Evolutionary conservation across 345 rosid genomes (phyloP).

Genomic region (Stellera chamaejasme): DNA sequence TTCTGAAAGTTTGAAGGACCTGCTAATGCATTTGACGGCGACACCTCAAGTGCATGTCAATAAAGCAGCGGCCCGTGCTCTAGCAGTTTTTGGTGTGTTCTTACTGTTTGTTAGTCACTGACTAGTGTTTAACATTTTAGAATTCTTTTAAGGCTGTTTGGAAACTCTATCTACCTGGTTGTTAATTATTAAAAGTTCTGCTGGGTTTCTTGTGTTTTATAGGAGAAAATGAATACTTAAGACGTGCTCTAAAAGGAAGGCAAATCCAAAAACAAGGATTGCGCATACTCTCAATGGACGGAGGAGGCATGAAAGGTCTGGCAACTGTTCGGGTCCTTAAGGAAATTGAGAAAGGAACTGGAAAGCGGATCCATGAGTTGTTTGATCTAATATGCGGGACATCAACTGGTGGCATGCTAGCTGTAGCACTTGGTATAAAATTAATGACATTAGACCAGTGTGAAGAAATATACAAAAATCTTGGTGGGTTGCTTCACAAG

Average conservation of each 20-base stretch:
- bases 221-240: constrained; percentile 94
- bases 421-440: constrained; percentile 92
- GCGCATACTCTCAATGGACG: constrained; percentile 98
- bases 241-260: constrained; percentile 90
- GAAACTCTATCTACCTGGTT: too few species aligned
- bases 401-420: constrained; percentile 99
- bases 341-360: constrained; percentile 95
- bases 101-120: constrained; percentile 2
- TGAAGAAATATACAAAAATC: constrained; percentile 97
- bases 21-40: constrained; percentile 76
- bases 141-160: neutral
- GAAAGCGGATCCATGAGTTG: constrained; percentile 91
- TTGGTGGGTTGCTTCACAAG: constrained; percentile 45
- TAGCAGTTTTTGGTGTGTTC: constrained; percentile 84
- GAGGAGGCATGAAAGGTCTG: constrained; percentile 99
- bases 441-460: constrained; percentile 80
- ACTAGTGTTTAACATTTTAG: neutral
- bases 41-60: constrained; percentile 73
- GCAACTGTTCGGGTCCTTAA: constrained; percentile 96
- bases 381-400: constrained; percentile 98
- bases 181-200: neutral
- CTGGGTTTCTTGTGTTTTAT: constrained; percentile 13
- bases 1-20: constrained; percentile 93
- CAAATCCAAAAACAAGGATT: constrained; percentile 85
- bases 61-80: constrained; percentile 96